Conservation (phyloP, 495 filamentous ascomycete genomes). For the Penicillium coffeae region DNA sequence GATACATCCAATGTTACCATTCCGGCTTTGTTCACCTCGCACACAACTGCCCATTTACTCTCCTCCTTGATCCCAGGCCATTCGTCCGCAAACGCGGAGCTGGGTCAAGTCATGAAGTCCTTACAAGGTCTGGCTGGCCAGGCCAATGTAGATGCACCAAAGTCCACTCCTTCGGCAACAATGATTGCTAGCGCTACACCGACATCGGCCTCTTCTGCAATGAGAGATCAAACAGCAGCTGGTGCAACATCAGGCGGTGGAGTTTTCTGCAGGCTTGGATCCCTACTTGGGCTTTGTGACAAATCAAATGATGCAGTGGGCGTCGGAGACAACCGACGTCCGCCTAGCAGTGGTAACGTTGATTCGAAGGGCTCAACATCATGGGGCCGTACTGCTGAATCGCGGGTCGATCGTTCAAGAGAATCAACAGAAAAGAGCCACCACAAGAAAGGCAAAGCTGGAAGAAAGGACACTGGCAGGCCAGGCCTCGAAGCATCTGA, state of each 20-base stretch:
- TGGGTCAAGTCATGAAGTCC: conserved; percentile 42
- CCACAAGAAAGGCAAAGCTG: conserved; percentile 11
- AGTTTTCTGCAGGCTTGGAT: conserved; percentile 49
- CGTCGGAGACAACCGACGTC: conserved; percentile 57
- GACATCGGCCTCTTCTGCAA: conserved; percentile 22
- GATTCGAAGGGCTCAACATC: conserved; percentile 74
- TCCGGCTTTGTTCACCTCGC: conserved; percentile 88
- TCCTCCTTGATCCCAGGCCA: conserved; percentile 81
- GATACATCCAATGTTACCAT: conserved; percentile 95
- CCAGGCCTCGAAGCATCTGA: conserved; percentile 16
- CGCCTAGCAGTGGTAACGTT: conserved; percentile 78
- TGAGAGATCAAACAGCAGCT: conserved; percentile 12
- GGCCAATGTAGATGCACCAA: conserved; percentile 17
- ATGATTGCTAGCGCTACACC: conserved; percentile 20
- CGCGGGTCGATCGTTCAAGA: conserved; percentile 17
- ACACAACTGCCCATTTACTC: conserved; percentile 89
- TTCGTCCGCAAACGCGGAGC: conserved; percentile 50
- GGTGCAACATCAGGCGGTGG: conserved; percentile 42
- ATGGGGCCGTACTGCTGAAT: conserved; percentile 25
- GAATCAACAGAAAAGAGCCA: conserved; percentile 3
- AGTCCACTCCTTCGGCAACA: conserved; percentile 20
- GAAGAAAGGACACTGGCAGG: background rate
- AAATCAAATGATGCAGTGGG: conserved; percentile 20
- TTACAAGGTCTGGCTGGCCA: conserved; percentile 20
- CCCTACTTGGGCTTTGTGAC: conserved; percentile 50